phyloP scores from a whole-genome alignment of 2,329 filamentous ascomycete species.

The Colletotrichum siamense region DNA sequence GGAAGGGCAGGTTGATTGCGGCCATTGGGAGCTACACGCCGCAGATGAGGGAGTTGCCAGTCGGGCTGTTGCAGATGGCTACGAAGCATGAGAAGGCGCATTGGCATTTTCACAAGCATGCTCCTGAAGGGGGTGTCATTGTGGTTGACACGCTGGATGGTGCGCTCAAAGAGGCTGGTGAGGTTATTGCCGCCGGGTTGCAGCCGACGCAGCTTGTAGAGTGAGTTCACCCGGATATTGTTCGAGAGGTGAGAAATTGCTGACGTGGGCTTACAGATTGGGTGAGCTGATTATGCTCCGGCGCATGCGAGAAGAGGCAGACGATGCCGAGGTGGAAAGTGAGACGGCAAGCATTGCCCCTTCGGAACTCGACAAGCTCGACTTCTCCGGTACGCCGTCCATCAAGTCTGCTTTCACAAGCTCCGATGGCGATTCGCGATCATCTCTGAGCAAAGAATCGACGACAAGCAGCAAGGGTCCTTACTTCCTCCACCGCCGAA shows the following conservation, averaged over 20 bases:
- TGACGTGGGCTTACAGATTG: conserved; percentile 50
- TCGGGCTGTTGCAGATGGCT: conserved; percentile 73
- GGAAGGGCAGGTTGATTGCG: conserved; percentile 74
- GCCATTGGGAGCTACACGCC: conserved; percentile 74
- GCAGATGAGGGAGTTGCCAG: conserved; percentile 83
- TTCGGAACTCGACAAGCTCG: conserved; percentile 41
- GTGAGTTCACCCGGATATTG: conserved; percentile 41
- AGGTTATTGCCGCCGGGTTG: conserved; percentile 81
- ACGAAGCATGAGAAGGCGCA: conserved; percentile 49
- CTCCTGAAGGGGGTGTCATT: conserved; percentile 67
- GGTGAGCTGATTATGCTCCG: conserved; percentile 78
- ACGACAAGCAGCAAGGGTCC: not conserved
- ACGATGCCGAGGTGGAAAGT: conserved; percentile 30
- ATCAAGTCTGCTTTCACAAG: conserved; percentile 15
- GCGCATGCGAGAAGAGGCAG: conserved; percentile 43
- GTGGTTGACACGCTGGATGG: conserved; percentile 81
- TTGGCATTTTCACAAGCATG: conserved; percentile 71
- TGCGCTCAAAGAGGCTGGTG: conserved; percentile 82
- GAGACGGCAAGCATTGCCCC: conserved; percentile 33
- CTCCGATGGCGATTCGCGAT: conserved; percentile 9
- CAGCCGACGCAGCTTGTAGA: conserved; percentile 81
- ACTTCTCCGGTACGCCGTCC: conserved; percentile 25
- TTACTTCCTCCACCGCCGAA: not conserved
- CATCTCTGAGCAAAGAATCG: conserved; percentile 24
- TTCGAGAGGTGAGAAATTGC: not conserved